Percentiles rank a stretch among this genome's conserved stretches.
phyloP scores from a whole-genome alignment of 352 stramenopile genomes.

The Globisporangium cederbergense region DNA sequence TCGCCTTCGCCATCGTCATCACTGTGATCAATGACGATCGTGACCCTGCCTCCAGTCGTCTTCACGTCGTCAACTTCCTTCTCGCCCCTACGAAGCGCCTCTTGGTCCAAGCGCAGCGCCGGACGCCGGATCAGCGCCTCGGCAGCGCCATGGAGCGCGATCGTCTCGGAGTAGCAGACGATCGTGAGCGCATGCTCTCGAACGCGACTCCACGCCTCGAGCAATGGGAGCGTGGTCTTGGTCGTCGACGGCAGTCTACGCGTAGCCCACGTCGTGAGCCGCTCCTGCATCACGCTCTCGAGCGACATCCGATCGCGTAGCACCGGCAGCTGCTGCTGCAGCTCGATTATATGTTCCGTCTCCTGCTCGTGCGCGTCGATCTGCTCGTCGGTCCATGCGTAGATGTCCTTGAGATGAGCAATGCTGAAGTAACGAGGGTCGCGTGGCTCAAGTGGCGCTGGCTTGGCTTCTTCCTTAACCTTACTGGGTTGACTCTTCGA shows the following conservation, averaged over 20 bases:
- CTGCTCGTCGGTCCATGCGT: conserved; percentile 44
- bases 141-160: conserved; percentile 37
- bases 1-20: neutral
- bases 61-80: neutral
- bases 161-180: conserved; percentile 33
- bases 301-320: conserved; percentile 30
- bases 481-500: neutral
- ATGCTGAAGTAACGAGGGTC: neutral
- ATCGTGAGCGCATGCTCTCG: conserved; percentile 20
- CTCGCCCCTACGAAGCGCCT: neutral
- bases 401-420: conserved; percentile 30
- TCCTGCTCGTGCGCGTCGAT: conserved; percentile 42
- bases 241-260: conserved; percentile 1
- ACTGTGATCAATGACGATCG: conserved; percentile 1
- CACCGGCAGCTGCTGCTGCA: conserved; percentile 29
- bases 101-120: conserved; percentile 20
- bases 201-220: conserved; percentile 14
- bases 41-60: neutral
- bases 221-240: neutral
- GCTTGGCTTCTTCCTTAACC: neutral
- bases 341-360: conserved; percentile 38
- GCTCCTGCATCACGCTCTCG: conserved; percentile 3
- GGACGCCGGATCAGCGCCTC: conserved; percentile 45
- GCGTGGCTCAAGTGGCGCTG: neutral
- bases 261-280: conserved; percentile 9